Evolutionary conservation across 176 grass and related monocot species (phyloP), one percentile per base, ranked within the genome.

Genomic region (Puya raimondii): DNA sequence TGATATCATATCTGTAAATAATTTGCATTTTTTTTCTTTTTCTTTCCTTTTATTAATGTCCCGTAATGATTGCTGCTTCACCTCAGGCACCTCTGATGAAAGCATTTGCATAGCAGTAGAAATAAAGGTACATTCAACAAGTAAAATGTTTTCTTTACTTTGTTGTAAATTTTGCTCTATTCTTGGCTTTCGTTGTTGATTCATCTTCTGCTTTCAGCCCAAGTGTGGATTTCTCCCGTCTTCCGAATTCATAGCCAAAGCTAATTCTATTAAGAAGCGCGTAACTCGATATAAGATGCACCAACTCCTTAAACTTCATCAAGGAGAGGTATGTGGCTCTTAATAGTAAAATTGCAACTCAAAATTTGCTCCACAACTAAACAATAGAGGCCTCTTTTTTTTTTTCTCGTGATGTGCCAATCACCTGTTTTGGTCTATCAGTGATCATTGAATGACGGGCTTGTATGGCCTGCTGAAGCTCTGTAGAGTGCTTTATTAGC

Each of bases 201-300:
- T 61, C 33, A 53, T 22, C 77, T 70, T 2, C 12, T 22, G 21
- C n/a, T n/a, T 74, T 23, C 72, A 97, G 86, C 84, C 86, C 17
- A 97, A 97, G 76, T 97, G 93, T 81, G 93, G 86, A 29, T 97
- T 97, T 73, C 79, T 97, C 67, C 82, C 89, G 61, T 90, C 86
- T 67, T 92, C 93, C 53, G 86, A 97, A 85, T 97, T 85, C 77
- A 90, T 97, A 85, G 76, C 76, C 2, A 72, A 83, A 50, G 77
- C 81, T 47, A 97, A 90, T 85, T 67, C 74, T 72, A 68, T 92
- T 82, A 97, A 97, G 81, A 92, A 92, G 66, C 64, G 69, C 79
- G 86, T 90, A 74, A 92, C 89, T 66, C 71, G 89, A 68, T 97
- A 85, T 77, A 90, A 85, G 72, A 97, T 97, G 89, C 93, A 92